Percentiles rank a stretch among this genome's conserved stretches.
Conservation (phyloP, 192 early-diverging fungal species). For the Gonapodya sp. region DNA sequence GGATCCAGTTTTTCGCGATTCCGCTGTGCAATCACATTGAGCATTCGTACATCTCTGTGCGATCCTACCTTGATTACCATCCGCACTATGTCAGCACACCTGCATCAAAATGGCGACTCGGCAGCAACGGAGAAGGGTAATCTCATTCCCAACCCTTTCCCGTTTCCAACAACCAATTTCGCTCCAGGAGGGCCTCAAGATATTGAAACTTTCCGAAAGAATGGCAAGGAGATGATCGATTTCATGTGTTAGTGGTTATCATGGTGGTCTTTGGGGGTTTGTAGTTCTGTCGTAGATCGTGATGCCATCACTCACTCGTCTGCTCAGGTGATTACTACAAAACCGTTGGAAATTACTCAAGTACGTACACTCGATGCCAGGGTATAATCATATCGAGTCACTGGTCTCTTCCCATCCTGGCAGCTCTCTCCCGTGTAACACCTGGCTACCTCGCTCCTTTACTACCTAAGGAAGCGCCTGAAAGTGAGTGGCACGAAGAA, state of each 20-base stretch:
- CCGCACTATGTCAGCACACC: no score
- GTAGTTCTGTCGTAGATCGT: neutral
- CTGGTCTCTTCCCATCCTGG: no score
- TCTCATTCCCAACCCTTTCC: neutral
- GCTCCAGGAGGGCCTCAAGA: constrained; percentile 19
- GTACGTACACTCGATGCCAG: constrained; percentile 12
- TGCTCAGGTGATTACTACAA: constrained; percentile 46
- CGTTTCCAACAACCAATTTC: neutral
- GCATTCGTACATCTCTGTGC: no score
- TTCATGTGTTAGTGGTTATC: constrained; percentile 20
- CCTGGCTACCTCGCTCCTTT: constrained; percentile 47
- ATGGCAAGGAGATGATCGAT: constrained; percentile 50
- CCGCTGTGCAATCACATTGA: no score
- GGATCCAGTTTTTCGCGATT: no score
- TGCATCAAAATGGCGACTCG: no score
- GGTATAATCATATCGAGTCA: no score
- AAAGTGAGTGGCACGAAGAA: constrained; percentile 21
- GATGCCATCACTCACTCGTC: neutral
- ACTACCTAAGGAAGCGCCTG: constrained; percentile 45
- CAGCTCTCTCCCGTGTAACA: constrained; percentile 37
- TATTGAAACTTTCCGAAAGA: constrained; percentile 40
- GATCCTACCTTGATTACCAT: no score
- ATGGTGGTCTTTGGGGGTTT: neutral
- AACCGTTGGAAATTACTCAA: constrained; percentile 25
- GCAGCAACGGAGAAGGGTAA: no score